These are phyloP conservation scores for Diaporthe ampelina DNA, from an alignment of 2,329 filamentous ascomycete species.

Conservation along the genomic window DNA sequence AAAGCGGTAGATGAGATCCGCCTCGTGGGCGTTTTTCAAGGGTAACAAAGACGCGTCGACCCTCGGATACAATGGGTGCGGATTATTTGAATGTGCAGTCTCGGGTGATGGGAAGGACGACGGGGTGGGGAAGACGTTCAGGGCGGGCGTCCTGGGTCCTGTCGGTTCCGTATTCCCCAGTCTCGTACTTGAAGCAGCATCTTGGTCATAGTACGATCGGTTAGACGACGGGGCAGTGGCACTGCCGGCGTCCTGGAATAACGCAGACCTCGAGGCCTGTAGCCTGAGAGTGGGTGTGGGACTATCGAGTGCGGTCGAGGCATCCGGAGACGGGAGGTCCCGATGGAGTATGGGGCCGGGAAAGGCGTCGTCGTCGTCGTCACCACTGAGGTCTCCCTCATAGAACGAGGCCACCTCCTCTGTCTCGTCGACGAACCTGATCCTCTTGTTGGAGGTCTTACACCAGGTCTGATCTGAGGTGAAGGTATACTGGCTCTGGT, in stretches of 20 bases:
- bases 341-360: background rate
- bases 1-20: constrained; percentile 20
- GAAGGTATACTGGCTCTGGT: constrained; percentile 31
- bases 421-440: constrained; percentile 37
- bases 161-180: background rate
- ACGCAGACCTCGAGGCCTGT: background rate
- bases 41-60: constrained; percentile 20
- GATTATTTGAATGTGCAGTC: constrained; percentile 16
- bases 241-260: background rate
- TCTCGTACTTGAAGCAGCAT: background rate
- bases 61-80: constrained; percentile 10
- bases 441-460: constrained; percentile 36
- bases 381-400: constrained; percentile 20
- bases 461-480: constrained; percentile 35
- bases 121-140: constrained; percentile 8
- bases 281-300: background rate
- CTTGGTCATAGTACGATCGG: background rate
- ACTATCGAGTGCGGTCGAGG: background rate
- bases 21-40: constrained; percentile 11
- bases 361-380: constrained; percentile 9
- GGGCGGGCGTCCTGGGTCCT: constrained; percentile 10
- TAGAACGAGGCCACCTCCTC: constrained; percentile 36
- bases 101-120: constrained; percentile 14
- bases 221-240: background rate
- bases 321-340: constrained; percentile 4